Conservation (phyloP, 495 filamentous ascomycete species). For the Penicillium steckii region DNA sequence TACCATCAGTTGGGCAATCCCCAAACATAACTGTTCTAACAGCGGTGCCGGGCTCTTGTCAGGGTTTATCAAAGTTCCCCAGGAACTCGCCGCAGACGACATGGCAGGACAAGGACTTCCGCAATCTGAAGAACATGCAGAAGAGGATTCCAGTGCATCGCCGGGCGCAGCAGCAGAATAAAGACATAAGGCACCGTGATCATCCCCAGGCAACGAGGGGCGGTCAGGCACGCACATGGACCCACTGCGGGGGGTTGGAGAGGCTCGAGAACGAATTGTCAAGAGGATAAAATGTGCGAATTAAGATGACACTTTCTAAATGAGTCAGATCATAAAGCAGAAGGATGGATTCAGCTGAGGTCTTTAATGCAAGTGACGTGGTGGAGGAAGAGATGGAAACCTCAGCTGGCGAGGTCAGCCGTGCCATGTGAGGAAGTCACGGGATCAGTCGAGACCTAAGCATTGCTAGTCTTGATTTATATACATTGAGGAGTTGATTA, state of each 20-base stretch:
- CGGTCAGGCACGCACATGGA: conserved; percentile 40
- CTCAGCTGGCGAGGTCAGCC: no score
- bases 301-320: background rate
- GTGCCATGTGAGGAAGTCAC: no score
- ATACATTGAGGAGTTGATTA: no score
- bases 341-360: no score
- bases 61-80: conserved; percentile 79
- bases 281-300: background rate
- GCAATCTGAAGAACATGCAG: conserved; percentile 20
- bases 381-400: no score
- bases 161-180: conserved; percentile 4
- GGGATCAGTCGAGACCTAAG: no score
- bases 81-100: conserved; percentile 51
- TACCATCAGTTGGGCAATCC: conserved; percentile 81
- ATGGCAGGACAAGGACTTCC: conserved; percentile 24
- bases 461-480: no score
- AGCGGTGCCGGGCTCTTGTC: conserved; percentile 75
- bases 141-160: conserved; percentile 17
- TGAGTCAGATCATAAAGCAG: background rate
- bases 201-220: conserved; percentile 26
- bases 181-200: conserved; percentile 5
- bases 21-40: conserved; percentile 74
- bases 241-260: conserved; percentile 34
- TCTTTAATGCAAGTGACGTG: no score
- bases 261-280: background rate